Base-by-base conservation (phyloP, 2,329 filamentous ascomycete genomes). In the Biscogniauxia mediterranea region DNA sequence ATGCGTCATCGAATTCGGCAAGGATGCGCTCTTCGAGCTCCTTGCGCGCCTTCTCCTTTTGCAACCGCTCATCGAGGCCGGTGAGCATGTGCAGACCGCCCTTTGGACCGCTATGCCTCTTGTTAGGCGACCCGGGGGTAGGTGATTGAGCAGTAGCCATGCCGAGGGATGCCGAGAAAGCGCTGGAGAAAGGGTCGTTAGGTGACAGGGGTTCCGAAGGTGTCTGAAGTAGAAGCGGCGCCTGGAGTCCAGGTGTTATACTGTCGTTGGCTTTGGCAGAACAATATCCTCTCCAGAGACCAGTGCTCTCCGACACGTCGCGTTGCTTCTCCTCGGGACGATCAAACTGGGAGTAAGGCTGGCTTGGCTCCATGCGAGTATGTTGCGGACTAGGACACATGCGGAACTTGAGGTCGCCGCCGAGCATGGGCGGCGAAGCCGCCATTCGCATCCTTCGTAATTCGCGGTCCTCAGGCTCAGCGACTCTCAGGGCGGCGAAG, bases 391-490 rank as follows among this genome's bases (percentile, higher is more conserved):
- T 97, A 9, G 84, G 82, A 73, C 92, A 97, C 73, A 85, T 85
- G 38, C 92, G 91, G 73, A 97, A 96, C 25, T 83, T 80, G 58
- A 98, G 84, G 67, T 96, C 90, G 60, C 81, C 79, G 59, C 94
- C 94, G 11, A 97, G 85, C 93, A 98, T 96, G 9, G 94, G 94
- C 50, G 94, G 94, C 62, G 87, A 87, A 69, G 82, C 79, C 21
- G 79, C 80, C 66, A 83, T 77, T 61, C 82, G 82, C 71, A 81
- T 78, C 69, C 79, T 78, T 60, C 78, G 75, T 62, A 80, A 76
- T 58, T 77, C 74, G 28, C 73, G 71, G 55, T 78, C 78, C 52
- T 78, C 74, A 50, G 69, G 73, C 28, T 78, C 74, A 59, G 71
- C 71, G 46, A 75, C 75, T 55, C 76, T 74, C 20, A 73, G 74